Evolutionary conservation across 805 yeast genomes (phyloP), one percentile per base, ranked within the genome.

Genomic region (Hyphopichia homilentoma): DNA sequence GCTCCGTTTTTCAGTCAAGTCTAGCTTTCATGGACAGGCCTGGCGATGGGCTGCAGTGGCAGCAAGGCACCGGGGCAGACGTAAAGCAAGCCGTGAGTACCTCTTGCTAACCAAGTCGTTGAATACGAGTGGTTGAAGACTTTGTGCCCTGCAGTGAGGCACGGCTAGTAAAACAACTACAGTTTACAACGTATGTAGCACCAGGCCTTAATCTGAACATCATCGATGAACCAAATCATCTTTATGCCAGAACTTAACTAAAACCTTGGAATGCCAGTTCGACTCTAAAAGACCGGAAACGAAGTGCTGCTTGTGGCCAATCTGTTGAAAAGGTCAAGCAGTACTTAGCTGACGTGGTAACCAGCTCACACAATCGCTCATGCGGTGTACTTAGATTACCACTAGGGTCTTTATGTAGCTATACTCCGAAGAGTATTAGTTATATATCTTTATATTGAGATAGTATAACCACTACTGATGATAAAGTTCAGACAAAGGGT

Each of bases 391-490:
- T 55, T 48, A 45, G 47, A 47, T 39, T 45, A 44, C 34, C 47
- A 46, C 57, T 53, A 50, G 50, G 62, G 68, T 52, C 73, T 69
- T 67, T 73, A 70, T 54, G 48, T 52, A 52, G 50, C 44, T 59
- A 45, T 52, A 50, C 48, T 43, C 30, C 30, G 30, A 54, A 54
- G 51, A 49, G 57, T 54, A 68, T 52, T 56, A 64, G 76, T 73
- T 75, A 76, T 77, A 78, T 71, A 67, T 68, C 70, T 75, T 67
- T 59, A 51, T 75, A 63, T 59, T 64, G 77, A 72, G 75, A 74
- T 78, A 79, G 84, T 76, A 78, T 77, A 79, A 77, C 84, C 84
- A 76, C 85, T 79, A 79, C 85, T 77, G 82, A 79, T 79, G 84
- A 68, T 73, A 44, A 46, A 38, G 44, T 52, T 50, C 50, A 51